Base-by-base conservation (phyloP, 176 grass and related monocot species). In the Carex littledalei region DNA sequence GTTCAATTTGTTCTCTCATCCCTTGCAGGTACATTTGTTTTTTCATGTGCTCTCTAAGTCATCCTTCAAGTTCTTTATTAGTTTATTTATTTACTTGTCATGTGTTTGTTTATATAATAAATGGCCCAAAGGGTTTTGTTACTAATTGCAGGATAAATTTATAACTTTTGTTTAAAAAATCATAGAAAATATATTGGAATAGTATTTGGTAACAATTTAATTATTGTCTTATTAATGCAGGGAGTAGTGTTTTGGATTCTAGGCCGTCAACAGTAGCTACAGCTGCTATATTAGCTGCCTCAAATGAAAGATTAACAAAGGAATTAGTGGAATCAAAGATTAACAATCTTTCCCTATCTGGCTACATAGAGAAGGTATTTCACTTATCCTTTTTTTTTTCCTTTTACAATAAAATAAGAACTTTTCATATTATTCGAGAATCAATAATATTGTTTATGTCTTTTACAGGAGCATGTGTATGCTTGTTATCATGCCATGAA, bases 201-300 rank as follows among this genome's bases (percentile, higher is more conserved):
- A 55, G 8, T 78, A 49, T 15, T 78, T 78, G 14, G 56, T 56
- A 55, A 56, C 50, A 29, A 32, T 34, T 29, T 55, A 24, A 74
- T 84, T 35, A 24, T 52, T 67, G 6, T 31, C 66, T 12, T 84
- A 6, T 81, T 83, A 20, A 52, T 89, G 86, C 86, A 92, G 90
- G 60, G 21, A 85, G 56, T 18, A 92, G 83, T 74, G 90, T 90
- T 56, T 85, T 94, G 37, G 88, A 92, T 88, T 88, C 88, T 85
- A 91, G 86, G 62, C 90, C 92, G 39, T 94, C 92, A 57, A 87
- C 90, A 83, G 86, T 92, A 24, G 90, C 92, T 82, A 88, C 90
- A 87, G 86, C 92, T 85, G 88, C 92, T 86, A 86, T 87, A 84
- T 90, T 94, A 86, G 90, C 90, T 85, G 92, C 90, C 77, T 88